phyloP scores from a whole-genome alignment of 768 basidiomycete species.

The Leccinellum rugosiceps region DNA sequence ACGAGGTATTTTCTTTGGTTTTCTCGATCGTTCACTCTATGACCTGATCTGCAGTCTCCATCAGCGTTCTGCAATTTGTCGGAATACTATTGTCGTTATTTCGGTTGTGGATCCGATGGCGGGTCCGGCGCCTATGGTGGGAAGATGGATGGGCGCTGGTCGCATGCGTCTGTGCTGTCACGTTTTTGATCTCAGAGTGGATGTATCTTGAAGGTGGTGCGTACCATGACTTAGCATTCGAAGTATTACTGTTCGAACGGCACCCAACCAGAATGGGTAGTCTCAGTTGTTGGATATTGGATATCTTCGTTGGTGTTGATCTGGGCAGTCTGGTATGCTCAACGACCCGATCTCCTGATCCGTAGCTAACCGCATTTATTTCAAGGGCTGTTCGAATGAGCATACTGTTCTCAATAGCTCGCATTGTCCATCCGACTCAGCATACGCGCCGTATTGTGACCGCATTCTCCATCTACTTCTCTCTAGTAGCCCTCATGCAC shows the following conservation, averaged over 20 bases:
- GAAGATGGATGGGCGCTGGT: slow-evolving; percentile 18
- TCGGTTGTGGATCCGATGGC: slow-evolving; percentile 16
- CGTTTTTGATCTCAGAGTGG: slow-evolving; percentile 10
- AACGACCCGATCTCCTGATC: not conserved
- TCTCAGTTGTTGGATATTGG: slow-evolving; percentile 16
- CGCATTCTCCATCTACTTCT: slow-evolving; percentile 7
- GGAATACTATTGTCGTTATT: slow-evolving; percentile 14
- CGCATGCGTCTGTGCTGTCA: slow-evolving; percentile 3
- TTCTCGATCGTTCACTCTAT: not conserved
- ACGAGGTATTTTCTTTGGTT: slow-evolving; percentile 5
- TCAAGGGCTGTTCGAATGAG: slow-evolving; percentile 17
- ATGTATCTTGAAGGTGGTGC: slow-evolving; percentile 15
- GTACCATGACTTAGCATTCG: not conserved
- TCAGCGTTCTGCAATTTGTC: slow-evolving; percentile 7
- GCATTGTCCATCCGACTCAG: slow-evolving; percentile 12
- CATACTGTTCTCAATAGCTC: slow-evolving; percentile 19
- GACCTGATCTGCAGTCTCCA: not conserved
- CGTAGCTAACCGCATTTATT: not conserved
- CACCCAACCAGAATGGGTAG: slow-evolving; percentile 3
- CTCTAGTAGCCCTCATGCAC: slow-evolving; percentile 2
- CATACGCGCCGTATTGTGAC: slow-evolving; percentile 6
- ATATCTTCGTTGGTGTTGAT: not conserved
- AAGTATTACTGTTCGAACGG: not conserved
- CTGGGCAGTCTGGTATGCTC: slow-evolving; percentile 16
- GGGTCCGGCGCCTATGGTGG: slow-evolving; percentile 19